Evolutionary conservation across 208 protist species (phyloP).

Genomic region (Willaertia magna): DNA sequence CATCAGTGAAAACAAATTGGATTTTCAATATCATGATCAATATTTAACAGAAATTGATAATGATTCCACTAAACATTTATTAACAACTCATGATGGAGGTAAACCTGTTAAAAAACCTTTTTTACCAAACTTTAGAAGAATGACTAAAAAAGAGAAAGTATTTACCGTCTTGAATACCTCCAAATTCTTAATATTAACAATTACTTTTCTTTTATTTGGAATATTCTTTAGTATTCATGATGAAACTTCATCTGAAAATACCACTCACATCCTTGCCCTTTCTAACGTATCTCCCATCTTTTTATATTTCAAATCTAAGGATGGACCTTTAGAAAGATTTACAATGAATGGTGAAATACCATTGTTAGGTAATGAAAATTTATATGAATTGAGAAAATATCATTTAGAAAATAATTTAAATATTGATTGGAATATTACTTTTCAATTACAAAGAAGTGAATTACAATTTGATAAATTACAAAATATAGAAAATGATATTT

Average conservation of each 20-base stretch:
- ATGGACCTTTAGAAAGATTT: not conserved
- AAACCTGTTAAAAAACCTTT: not conserved
- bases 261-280: not conserved
- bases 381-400: not conserved
- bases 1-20: too few species aligned
- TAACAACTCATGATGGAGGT: too few species aligned
- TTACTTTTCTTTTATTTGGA: not conserved
- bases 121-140: not conserved
- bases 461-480: not conserved
- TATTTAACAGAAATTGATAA: too few species aligned
- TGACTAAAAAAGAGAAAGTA: not conserved
- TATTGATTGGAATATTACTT: not conserved
- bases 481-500: too few species aligned
- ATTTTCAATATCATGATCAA: too few species aligned
- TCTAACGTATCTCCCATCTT: not conserved
- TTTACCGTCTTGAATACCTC: not conserved
- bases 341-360: not conserved
- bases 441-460: not conserved
- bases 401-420: not conserved
- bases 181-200: not conserved
- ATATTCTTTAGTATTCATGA: not conserved
- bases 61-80: too few species aligned
- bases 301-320: not conserved
- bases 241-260: not conserved
- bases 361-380: not conserved